Evolutionary conservation across 1,139 yeast species (phyloP), one percentile per base, ranked within the genome.

Genomic region (Yamadazyma spencermartinsiae): DNA sequence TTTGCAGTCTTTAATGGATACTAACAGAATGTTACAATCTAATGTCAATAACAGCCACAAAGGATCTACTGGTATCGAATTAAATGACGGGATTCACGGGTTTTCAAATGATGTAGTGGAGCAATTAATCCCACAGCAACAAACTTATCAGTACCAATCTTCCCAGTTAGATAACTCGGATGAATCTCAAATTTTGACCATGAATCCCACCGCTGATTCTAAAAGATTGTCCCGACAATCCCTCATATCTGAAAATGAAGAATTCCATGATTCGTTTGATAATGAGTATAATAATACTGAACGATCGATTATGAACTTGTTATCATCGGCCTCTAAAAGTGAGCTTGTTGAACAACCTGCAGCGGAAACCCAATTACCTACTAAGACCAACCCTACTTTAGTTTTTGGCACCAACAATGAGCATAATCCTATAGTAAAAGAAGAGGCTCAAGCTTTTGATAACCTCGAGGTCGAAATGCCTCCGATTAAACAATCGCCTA

Each of bases 81-180:
- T 72, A 39, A 67, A 66, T 43, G 75, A 71, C 47, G 77, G 77
- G 9, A 67, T 72, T 21, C 68, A 67, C 43, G 76, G 76, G 1
- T 65, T 71, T 38, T 55, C 74, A 1, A 73, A 70, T 45, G 60
- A 61, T 23, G 40, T 66, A 36, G 73, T 71, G 9, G 69, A 61
- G 36, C 51, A 60, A 36, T 55, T 69, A 38, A 55, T 69, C 15
- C 71, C 70, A 11, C 44, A 38, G 19, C 35, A 31, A 20, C 21
- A 33, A 13, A 4, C 26, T n/a, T n/a, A n/a, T n/a, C 20, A 24
- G 17, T 3, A 27, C 25, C n/a, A 35, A 12, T 6, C 21, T 20
- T 35, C 15, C 18, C 16, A 15, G 5, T 12, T 30, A 4, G 33
- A 30, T n/a, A 32, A 38, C 11, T 43, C 48, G 5, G 50, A 47